Evolutionary conservation across 176 grass and related monocot species (phyloP).

Genomic region (Oryza glaberrima): DNA sequence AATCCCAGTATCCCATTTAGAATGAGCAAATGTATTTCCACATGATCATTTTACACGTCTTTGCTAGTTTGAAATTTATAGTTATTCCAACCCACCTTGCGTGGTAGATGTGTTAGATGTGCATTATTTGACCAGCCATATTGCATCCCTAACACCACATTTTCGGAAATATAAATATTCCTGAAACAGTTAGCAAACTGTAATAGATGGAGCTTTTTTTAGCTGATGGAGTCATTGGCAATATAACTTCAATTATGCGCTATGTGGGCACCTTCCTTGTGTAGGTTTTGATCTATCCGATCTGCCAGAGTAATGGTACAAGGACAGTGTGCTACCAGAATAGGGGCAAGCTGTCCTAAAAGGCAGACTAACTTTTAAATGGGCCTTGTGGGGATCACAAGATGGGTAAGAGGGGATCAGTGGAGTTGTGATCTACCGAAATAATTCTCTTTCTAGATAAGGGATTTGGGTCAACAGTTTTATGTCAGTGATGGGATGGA

Average conservation of each 20-base stretch:
- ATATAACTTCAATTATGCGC: not conserved
- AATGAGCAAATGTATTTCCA: not conserved
- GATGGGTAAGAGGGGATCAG: not conserved
- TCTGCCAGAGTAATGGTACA: constrained; percentile 14
- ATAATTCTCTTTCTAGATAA: not conserved
- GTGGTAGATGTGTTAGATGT: not conserved
- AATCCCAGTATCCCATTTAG: not conserved
- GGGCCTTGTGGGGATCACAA: constrained; percentile 6
- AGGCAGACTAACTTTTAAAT: not conserved
- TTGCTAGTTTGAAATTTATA: not conserved
- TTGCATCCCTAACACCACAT: not conserved
- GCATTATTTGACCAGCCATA: not conserved
- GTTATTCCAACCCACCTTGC: not conserved
- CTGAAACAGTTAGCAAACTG: not conserved
- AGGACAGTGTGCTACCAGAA: not conserved
- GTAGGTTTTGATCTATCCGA: not conserved
- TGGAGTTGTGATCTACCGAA: not conserved
- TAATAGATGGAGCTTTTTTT: not conserved
- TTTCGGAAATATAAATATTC: not conserved
- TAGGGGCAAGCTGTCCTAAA: not conserved
- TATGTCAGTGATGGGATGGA: not conserved
- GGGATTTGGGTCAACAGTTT: not conserved
- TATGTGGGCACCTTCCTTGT: not conserved
- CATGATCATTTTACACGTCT: not conserved
- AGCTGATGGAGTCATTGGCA: not conserved